phyloP scores from a whole-genome alignment of 192 early-diverging fungal genomes.

The Coemansia sp. region DNA sequence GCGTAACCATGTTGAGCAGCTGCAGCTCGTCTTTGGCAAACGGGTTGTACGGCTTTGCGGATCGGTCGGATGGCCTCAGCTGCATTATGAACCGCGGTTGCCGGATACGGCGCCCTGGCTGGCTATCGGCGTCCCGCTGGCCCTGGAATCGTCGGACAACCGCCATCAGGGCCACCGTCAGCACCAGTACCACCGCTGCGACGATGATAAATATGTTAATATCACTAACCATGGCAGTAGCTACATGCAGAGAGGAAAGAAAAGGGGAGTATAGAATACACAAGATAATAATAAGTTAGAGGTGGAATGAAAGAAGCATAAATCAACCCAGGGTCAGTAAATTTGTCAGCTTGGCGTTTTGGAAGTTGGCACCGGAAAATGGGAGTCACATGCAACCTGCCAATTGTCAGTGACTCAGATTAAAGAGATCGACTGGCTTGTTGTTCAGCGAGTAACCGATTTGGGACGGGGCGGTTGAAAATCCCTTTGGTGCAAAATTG shows the following conservation, averaged over 20 bases:
- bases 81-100: slow-evolving; percentile 10
- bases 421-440: no score
- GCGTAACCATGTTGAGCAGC: slow-evolving; percentile 19
- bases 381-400: no score
- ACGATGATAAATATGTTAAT: slow-evolving; percentile 28
- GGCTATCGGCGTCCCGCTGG: neutral
- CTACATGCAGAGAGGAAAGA: neutral
- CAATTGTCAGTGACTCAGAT: no score
- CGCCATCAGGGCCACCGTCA: slow-evolving; percentile 17
- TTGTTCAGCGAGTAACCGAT: no score
- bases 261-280: neutral
- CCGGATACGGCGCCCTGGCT: neutral
- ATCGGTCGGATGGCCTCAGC: slow-evolving; percentile 18
- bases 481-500: no score
- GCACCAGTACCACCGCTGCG: slow-evolving; percentile 13
- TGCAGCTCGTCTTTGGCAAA: slow-evolving; percentile 39
- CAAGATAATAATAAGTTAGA: neutral
- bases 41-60: slow-evolving; percentile 43
- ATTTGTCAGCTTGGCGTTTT: neutral
- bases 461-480: no score
- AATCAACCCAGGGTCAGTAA: neutral
- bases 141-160: slow-evolving; percentile 25
- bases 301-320: no score
- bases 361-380: no score
- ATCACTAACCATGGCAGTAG: slow-evolving; percentile 17